These are phyloP conservation scores for Metarhizium brunneum DNA, from an alignment of 2,329 filamentous ascomycete species.

Conservation along the genomic window DNA sequence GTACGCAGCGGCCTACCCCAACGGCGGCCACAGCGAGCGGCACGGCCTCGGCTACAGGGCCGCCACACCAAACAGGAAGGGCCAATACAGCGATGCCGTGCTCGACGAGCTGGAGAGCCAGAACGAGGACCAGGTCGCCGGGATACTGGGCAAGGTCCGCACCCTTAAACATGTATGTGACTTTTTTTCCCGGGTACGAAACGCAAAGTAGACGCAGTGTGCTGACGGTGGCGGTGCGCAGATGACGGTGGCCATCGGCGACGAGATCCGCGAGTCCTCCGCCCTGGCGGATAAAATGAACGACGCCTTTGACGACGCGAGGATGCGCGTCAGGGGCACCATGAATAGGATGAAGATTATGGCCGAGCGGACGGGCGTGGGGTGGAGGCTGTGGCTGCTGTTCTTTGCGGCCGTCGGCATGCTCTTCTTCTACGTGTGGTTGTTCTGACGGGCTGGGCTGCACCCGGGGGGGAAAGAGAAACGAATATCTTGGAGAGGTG, in stretches of 20 bases:
- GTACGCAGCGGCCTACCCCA: no score
- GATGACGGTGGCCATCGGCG: constrained; percentile 88
- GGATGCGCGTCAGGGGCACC: constrained; percentile 72
- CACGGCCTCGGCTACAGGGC: constrained; percentile 13
- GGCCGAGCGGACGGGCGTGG: constrained; percentile 88
- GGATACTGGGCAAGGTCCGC: constrained; percentile 84
- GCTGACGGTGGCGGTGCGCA: constrained; percentile 22
- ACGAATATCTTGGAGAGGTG: no score
- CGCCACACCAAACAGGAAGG: constrained; percentile 67
- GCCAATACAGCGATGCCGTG: constrained; percentile 87
- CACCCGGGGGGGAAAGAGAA: no score
- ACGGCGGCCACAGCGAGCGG: not conserved
- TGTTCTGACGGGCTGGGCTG: constrained; percentile 44
- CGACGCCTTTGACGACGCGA: constrained; percentile 79
- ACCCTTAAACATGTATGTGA: constrained; percentile 73
- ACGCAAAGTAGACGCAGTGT: not conserved
- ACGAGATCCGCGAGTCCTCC: constrained; percentile 87
- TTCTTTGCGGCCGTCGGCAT: constrained; percentile 80
- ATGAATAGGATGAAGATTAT: constrained; percentile 97
- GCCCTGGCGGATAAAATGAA: constrained; percentile 93
- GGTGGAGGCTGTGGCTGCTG: constrained; percentile 86
- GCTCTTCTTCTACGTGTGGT: constrained; percentile 87
- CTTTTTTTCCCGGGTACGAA: constrained; percentile 11
- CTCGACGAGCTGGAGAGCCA: constrained; percentile 92
- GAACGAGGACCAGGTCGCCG: constrained; percentile 82